A percentile compares a stretch with the other conserved stretches of the same genome.
These are phyloP conservation scores for Trichophyton benhamiae DNA, from an alignment of 2,329 filamentous ascomycete genomes.

Conservation along the genomic window DNA sequence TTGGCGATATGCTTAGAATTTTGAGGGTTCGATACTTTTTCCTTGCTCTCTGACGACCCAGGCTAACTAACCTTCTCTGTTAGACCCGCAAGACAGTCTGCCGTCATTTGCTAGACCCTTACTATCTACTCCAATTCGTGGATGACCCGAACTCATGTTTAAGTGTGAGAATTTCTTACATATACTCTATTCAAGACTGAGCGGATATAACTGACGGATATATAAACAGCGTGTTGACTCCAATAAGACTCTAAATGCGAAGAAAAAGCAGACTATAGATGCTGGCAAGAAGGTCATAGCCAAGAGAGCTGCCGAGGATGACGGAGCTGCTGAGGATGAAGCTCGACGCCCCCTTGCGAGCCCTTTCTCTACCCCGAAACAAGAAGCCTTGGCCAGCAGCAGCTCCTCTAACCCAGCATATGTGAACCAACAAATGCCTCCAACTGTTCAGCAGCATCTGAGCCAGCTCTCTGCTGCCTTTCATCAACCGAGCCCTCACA, in stretches of 20 bases:
- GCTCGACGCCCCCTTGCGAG: not conserved
- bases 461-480: not conserved
- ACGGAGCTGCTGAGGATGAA: not conserved
- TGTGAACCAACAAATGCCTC: not conserved
- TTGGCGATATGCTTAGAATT: slow-evolving; percentile 15
- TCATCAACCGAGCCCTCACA: not conserved
- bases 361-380: slow-evolving; percentile 1
- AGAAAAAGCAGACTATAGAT: slow-evolving; percentile 24
- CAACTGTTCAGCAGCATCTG: not conserved
- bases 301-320: not conserved
- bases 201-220: slow-evolving; percentile 2
- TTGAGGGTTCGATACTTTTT: slow-evolving; percentile 13
- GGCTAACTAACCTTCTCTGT: slow-evolving; percentile 1
- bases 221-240: slow-evolving; percentile 18
- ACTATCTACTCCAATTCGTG: slow-evolving; percentile 24
- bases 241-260: slow-evolving; percentile 24
- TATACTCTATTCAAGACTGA: not conserved
- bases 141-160: slow-evolving; percentile 23
- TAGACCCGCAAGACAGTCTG: slow-evolving; percentile 28
- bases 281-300: slow-evolving; percentile 21
- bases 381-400: not conserved
- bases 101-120: slow-evolving; percentile 28
- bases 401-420: not conserved
- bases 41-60: not conserved
- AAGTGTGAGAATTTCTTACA: slow-evolving; percentile 10